Percentiles rank a stretch among this genome's conserved stretches.
phyloP scores from a whole-genome alignment of 495 filamentous ascomycete species.

The Penicillium lagena region DNA sequence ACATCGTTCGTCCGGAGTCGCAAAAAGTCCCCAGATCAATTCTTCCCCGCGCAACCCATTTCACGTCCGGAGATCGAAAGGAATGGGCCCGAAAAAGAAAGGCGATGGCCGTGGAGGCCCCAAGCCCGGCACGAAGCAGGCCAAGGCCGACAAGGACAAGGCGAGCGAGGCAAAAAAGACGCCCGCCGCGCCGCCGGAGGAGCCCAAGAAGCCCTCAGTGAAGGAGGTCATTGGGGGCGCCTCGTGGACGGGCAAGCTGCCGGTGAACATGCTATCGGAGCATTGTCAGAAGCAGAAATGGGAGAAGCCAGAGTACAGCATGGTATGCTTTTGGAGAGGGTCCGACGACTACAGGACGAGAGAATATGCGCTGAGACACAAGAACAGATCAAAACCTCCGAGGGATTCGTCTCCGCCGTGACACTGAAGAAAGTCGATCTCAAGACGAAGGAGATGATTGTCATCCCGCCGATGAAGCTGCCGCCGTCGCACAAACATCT shows the following conservation, averaged over 20 bases:
- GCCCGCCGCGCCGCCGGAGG: conserved; percentile 30
- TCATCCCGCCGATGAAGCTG: conserved; percentile 74
- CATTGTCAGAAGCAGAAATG: conserved; percentile 93
- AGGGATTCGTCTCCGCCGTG: conserved; percentile 72
- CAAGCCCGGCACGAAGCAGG: conserved; percentile 40
- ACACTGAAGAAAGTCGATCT: conserved; percentile 70
- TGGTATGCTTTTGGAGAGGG: conserved; percentile 32
- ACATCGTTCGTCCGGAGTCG: not conserved
- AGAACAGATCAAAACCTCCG: conserved; percentile 39
- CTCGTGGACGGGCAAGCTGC: conserved; percentile 96
- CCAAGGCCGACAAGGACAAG: conserved; percentile 35
- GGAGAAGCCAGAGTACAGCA: conserved; percentile 88
- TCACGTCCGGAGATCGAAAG: conserved; percentile 1
- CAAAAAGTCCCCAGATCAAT: conserved; percentile 6
- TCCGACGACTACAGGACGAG: no score
- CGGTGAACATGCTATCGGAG: conserved; percentile 86
- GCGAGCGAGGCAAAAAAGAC: conserved; percentile 28
- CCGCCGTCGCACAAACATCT: conserved; percentile 66
- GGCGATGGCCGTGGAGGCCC: conserved; percentile 33
- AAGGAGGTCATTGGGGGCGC: conserved; percentile 87
- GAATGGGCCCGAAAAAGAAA: conserved; percentile 41
- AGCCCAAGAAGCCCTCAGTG: conserved; percentile 70
- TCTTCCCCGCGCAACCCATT: not conserved
- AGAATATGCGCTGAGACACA: not conserved
- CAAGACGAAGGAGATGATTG: conserved; percentile 71